phyloP scores from a whole-genome alignment of 2,329 filamentous ascomycete genomes.

The Alternaria sp. region DNA sequence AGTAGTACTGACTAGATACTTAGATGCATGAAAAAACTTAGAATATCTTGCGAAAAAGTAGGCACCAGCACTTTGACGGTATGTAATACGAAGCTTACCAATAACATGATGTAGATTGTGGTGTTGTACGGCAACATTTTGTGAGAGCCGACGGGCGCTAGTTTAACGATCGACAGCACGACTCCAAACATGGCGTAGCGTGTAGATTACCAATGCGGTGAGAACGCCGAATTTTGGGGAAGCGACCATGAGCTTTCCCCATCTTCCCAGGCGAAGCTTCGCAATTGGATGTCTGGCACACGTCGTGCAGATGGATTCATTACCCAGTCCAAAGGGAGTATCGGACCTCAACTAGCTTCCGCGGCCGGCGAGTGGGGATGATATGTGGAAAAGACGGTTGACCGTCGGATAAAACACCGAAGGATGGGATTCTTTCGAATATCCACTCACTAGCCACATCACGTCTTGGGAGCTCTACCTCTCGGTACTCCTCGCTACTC shows the following conservation, averaged over 20 bases:
- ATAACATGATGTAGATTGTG: background rate
- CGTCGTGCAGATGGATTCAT: slow-evolving; percentile 3
- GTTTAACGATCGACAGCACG: background rate
- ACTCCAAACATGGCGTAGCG: background rate
- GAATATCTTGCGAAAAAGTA: too few species aligned
- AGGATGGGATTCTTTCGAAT: slow-evolving; percentile 3
- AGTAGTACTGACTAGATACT: background rate
- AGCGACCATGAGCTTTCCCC: slow-evolving; percentile 1
- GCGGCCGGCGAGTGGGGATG: slow-evolving; percentile 28
- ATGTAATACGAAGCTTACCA: background rate
- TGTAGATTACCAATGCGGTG: slow-evolving; percentile 10
- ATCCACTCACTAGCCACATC: slow-evolving; percentile 1
- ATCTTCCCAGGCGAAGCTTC: slow-evolving; percentile 1
- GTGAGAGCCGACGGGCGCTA: background rate
- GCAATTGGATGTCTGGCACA: background rate
- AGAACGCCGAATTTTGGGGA: slow-evolving; percentile 16
- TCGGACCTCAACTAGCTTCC: slow-evolving; percentile 26
- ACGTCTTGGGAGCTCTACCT: background rate
- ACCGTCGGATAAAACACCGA: slow-evolving; percentile 22
- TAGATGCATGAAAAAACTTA: background rate
- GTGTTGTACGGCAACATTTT: background rate
- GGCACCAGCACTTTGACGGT: background rate
- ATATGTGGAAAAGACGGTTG: slow-evolving; percentile 4
- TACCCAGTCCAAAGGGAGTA: background rate
- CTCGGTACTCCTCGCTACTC: background rate